These are phyloP conservation scores for Evansstolkia leycettana DNA, from an alignment of 495 filamentous ascomycete species.

Conservation along the genomic window DNA sequence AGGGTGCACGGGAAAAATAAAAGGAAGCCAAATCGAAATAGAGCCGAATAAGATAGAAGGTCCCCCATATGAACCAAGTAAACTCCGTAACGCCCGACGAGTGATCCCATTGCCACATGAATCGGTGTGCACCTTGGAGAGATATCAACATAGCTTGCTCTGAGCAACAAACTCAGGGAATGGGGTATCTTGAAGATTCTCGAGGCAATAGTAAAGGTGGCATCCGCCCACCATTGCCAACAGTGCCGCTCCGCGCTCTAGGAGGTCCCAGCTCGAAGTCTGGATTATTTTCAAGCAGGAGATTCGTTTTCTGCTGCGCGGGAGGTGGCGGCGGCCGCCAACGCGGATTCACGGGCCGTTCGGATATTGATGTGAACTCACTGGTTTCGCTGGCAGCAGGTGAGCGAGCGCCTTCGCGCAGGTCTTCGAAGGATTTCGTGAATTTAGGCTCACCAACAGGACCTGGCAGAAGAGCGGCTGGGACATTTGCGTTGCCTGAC, in stretches of 20 bases:
- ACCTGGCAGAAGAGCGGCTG: slow-evolving; percentile 25
- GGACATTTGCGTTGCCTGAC: slow-evolving; percentile 11
- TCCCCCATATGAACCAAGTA: no score
- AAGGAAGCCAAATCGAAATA: no score
- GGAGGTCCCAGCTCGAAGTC: slow-evolving; percentile 51
- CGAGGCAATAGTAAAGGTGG: slow-evolving; percentile 10
- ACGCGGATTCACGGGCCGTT: slow-evolving; percentile 74
- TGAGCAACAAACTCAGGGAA: no score
- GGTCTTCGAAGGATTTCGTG: slow-evolving; percentile 33
- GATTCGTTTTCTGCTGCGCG: slow-evolving; percentile 38
- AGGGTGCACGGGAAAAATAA: no score
- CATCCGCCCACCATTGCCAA: slow-evolving; percentile 16
- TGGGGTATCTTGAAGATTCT: slow-evolving; percentile 14
- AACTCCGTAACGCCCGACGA: no score
- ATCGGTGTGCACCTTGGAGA: no score
- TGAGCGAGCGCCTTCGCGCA: slow-evolving; percentile 54
- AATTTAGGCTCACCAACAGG: slow-evolving; percentile 21
- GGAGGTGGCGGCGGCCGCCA: slow-evolving; percentile 49
- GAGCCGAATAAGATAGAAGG: no score
- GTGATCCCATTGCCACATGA: no score
- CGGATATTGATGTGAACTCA: slow-evolving; percentile 75
- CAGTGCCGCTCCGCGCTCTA: slow-evolving; percentile 10
- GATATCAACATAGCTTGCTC: no score
- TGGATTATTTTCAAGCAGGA: slow-evolving; percentile 56
- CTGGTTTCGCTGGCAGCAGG: slow-evolving; percentile 66